These are phyloP conservation scores for Diacronema lutheri DNA, from an alignment of 78 protist species.

Conservation along the genomic window DNA sequence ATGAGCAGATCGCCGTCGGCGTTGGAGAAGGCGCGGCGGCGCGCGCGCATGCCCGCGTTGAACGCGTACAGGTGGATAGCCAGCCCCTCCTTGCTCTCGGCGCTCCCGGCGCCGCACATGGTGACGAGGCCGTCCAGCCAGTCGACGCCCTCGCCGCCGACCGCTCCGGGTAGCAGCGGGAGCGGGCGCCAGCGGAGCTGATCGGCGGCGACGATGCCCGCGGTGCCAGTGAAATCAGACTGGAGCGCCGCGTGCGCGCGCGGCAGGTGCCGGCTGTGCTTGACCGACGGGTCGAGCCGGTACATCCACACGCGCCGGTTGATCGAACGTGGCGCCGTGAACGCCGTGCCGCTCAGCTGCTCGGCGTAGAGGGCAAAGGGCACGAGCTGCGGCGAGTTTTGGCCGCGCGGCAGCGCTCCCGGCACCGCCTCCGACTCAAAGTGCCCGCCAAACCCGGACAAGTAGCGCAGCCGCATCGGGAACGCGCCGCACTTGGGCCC, in stretches of 20 bases:
- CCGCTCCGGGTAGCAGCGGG: constrained; percentile 54
- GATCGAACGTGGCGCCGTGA: constrained; percentile 73
- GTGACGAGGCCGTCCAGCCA: constrained; percentile 78
- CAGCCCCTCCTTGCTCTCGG: constrained; percentile 56
- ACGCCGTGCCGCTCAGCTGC: constrained; percentile 89
- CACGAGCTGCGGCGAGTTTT: constrained; percentile 85
- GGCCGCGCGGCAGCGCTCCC: constrained; percentile 82
- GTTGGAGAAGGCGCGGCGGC: constrained; percentile 55
- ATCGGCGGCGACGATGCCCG: constrained; percentile 45
- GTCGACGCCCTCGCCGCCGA: constrained; percentile 11
- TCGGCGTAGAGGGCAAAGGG: constrained; percentile 89
- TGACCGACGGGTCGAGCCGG: constrained; percentile 75
- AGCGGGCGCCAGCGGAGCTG: constrained; percentile 86
- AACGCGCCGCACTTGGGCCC: too few species aligned
- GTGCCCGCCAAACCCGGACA: constrained; percentile 76
- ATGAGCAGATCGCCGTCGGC: constrained; percentile 91
- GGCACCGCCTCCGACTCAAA: constrained; percentile 70
- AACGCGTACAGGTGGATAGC: constrained; percentile 72
- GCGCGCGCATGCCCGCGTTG: constrained; percentile 64
- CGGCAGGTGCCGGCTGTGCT: neutral
- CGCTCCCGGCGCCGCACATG: constrained; percentile 72
- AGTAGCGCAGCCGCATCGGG: constrained; percentile 40
- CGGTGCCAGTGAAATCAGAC: neutral
- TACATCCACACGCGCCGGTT: constrained; percentile 81
- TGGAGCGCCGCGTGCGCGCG: constrained; percentile 56